Evolutionary conservation across 257 asterid genomes (phyloP).

Genomic region (Coffea eugenioides): DNA sequence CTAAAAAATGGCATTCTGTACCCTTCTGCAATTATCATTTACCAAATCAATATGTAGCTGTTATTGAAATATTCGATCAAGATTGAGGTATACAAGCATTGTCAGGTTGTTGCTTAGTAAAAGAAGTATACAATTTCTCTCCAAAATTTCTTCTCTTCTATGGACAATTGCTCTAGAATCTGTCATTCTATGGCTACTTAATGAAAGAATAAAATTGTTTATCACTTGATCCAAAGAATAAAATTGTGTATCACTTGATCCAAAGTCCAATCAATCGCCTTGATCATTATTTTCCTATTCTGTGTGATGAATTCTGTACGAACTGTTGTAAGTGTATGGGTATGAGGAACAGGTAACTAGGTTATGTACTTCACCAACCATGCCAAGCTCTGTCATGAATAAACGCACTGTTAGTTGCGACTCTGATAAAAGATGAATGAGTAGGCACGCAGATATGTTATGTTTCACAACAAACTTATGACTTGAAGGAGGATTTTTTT

Average conservation of each 20-base stretch:
- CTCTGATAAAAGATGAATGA: not conserved
- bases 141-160: not conserved
- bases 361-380: constrained; percentile 76
- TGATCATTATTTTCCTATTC: constrained; percentile 14
- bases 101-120: not conserved
- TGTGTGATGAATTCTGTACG: constrained; percentile 11
- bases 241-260: constrained; percentile 19
- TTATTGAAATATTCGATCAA: not conserved
- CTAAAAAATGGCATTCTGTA: not conserved
- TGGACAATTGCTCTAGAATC: not conserved
- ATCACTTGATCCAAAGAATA: constrained; percentile 26
- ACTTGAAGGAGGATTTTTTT: not conserved
- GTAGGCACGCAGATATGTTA: not conserved
- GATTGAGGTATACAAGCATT: not conserved
- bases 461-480: not conserved
- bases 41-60: not conserved
- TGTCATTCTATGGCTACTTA: not conserved
- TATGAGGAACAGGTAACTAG: constrained; percentile 17
- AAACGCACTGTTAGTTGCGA: constrained; percentile 14
- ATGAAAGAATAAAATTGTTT: not conserved
- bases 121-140: constrained; percentile 1
- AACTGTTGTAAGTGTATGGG: not conserved
- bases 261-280: constrained; percentile 27
- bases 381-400: constrained; percentile 73
- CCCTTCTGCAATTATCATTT: not conserved